Base-by-base conservation (phyloP, 116 monocot species). In the Thalassia testudinum region DNA sequence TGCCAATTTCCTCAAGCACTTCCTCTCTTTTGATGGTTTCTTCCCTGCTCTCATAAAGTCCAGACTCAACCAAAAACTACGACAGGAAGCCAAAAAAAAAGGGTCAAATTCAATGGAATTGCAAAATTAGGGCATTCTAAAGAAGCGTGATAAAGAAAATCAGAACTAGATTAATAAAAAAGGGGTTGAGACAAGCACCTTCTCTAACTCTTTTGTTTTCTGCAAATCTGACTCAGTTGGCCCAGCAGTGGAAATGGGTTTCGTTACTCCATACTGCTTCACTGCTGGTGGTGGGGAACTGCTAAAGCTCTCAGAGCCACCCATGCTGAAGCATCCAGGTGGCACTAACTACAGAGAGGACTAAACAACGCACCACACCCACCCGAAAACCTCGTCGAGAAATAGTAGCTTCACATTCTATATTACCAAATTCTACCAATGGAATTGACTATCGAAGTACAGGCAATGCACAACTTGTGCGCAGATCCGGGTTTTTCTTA, bases 11-110 rank as follows among this genome's bases (percentile, higher is more conserved):
- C 16, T 65, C 70, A 25, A 91, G 50, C 34, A 91, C 85, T 38
- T 81, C 73, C 57, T 79, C 78, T 52, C 91, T 75, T 70, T 44
- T 73, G 13, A 53, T 52, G 44, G 67, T 58, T 55, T 85, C 85
- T 19, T 91, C 85, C 42, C 56, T 52, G 67, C 72, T 85, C 73
- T 85, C 91, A 57, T 85, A 82, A 6, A 91, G 82, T 5, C 82
- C 91, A 49, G 79, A 65, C 17, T 76, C 82, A 14, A 67, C 66
- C 66, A 91, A 79, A 47, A 82, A 76, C 91, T 91, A 30, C 16
- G 49, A 54, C 26, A 43, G 14, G 28, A 30, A 50, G n/a, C n/a
- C n/a, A 44, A 44, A 44, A 14, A 44, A 16, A 44, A 44, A 34
- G 30, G 6, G 10, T 34, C 3, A 34, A 34, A 34, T 10, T 5